Evolutionary conservation across 768 basidiomycete species (phyloP).

Genomic region (Lactifluus pinguis): DNA sequence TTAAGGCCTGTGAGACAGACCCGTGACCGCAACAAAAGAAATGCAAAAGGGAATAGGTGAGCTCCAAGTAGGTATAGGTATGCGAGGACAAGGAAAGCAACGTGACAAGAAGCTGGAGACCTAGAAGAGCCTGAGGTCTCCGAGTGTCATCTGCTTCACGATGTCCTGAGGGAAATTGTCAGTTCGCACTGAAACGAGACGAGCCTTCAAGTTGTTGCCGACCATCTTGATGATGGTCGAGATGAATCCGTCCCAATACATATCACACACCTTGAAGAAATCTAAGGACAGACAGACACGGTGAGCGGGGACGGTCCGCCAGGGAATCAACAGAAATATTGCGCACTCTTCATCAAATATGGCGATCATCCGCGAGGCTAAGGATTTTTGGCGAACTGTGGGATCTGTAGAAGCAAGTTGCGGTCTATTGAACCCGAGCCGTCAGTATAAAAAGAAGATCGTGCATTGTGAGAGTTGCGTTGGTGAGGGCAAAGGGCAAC

Average conservation of each 20-base stretch:
- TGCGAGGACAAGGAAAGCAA: background rate
- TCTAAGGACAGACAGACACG: background rate
- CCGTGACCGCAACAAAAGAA: background rate
- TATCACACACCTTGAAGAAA: constrained; percentile 94
- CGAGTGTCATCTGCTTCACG: constrained; percentile 97
- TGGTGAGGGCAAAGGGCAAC: background rate
- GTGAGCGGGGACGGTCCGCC: background rate
- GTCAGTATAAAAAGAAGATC: constrained; percentile 33
- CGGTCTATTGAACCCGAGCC: constrained; percentile 97
- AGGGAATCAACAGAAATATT: background rate
- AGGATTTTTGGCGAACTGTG: constrained; percentile 96
- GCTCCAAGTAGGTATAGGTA: constrained; percentile 5
- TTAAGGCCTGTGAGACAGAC: background rate
- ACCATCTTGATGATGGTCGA: constrained; percentile 99
- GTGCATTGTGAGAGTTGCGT: background rate
- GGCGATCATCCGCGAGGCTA: constrained; percentile 96
- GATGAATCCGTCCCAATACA: constrained; percentile 95
- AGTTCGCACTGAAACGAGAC: constrained; percentile 7
- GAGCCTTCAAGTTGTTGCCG: constrained; percentile 93
- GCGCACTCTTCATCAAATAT: constrained; percentile 99
- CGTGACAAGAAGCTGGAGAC: background rate
- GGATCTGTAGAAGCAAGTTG: constrained; percentile 98
- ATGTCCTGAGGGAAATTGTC: constrained; percentile 58
- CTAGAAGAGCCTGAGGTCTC: constrained; percentile 66
- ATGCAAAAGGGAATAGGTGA: background rate